Evolutionary conservation across 2,329 filamentous ascomycete genomes (phyloP).

Genomic region (Colletotrichum scovillei): DNA sequence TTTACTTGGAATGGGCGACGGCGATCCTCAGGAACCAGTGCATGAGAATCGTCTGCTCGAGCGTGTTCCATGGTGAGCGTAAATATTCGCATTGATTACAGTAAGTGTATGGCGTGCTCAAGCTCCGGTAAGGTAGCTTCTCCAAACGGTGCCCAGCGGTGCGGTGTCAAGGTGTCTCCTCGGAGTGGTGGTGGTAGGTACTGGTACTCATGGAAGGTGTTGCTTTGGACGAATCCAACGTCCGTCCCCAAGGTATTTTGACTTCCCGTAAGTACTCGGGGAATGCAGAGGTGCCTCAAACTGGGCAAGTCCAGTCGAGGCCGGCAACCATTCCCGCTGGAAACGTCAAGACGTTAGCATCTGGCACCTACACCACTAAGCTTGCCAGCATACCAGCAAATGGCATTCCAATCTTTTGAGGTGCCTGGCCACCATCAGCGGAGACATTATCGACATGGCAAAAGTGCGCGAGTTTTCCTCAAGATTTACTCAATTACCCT

Average conservation of each 20-base stretch:
- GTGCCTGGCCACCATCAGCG: background rate
- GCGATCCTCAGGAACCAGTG: slow-evolving; percentile 24
- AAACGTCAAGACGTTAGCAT: background rate
- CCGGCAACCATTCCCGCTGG: background rate
- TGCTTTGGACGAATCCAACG: background rate
- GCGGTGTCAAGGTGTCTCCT: background rate
- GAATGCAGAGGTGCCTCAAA: background rate
- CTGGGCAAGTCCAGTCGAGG: slow-evolving; percentile 25
- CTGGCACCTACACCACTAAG: background rate
- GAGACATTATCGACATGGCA: background rate
- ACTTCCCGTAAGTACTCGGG: background rate
- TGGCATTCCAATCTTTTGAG: background rate
- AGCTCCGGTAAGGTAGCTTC: background rate
- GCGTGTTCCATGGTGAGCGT: slow-evolving; percentile 15
- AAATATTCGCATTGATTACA: slow-evolving; percentile 13
- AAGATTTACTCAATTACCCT: background rate
- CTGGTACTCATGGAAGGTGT: background rate
- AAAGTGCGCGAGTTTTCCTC: background rate
- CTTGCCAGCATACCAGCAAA: background rate
- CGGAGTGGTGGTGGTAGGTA: too few species aligned
- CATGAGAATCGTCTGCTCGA: slow-evolving; percentile 26
- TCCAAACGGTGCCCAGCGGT: background rate
- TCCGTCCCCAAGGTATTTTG: background rate
- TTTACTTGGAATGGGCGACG: background rate
- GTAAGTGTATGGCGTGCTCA: slow-evolving; percentile 23